Conservation (phyloP, 768 basidiomycete species). For the Auriscalpium microsporum region DNA sequence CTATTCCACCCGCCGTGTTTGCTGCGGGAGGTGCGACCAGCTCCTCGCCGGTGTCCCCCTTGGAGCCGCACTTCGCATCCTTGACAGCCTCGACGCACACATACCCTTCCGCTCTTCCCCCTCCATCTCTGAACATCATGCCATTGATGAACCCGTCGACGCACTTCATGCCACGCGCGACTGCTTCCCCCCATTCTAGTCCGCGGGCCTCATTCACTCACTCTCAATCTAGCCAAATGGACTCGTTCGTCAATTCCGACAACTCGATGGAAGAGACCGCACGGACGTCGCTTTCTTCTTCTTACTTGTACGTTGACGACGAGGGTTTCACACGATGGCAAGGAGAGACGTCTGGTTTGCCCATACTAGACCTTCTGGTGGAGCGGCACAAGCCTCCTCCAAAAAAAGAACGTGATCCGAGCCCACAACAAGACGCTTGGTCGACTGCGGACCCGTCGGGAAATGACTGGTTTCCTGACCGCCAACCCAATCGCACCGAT, state of each 20-base stretch:
- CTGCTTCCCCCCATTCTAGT: slow-evolving; percentile 38
- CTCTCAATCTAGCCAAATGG: too few relatives aligned
- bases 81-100: slow-evolving; percentile 33
- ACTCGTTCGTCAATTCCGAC: slow-evolving; percentile 23
- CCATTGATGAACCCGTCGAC: slow-evolving; percentile 77
- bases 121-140: slow-evolving; percentile 68
- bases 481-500: slow-evolving; percentile 63
- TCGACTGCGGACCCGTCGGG: slow-evolving; percentile 4
- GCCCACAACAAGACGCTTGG: slow-evolving; percentile 11
- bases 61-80: slow-evolving; percentile 25
- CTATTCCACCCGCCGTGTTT: slow-evolving; percentile 76
- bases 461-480: slow-evolving; percentile 74
- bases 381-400: slow-evolving; percentile 48
- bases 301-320: slow-evolving; percentile 81
- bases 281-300: slow-evolving; percentile 60
- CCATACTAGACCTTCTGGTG: slow-evolving; percentile 75
- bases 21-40: slow-evolving; percentile 42
- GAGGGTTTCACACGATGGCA: slow-evolving; percentile 86
- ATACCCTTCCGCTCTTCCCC: slow-evolving; percentile 56
- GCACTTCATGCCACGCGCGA: slow-evolving; percentile 47
- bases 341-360: slow-evolving; percentile 88
- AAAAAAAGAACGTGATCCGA: slow-evolving; percentile 27
- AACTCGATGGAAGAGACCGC: slow-evolving; percentile 49
- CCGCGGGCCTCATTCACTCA: slow-evolving; percentile 22
- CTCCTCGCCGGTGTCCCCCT: slow-evolving; percentile 24